Evolutionary conservation across 352 stramenopile genomes (phyloP), one percentile per base, ranked within the genome.

Genomic region (Globisporangium canariense): DNA sequence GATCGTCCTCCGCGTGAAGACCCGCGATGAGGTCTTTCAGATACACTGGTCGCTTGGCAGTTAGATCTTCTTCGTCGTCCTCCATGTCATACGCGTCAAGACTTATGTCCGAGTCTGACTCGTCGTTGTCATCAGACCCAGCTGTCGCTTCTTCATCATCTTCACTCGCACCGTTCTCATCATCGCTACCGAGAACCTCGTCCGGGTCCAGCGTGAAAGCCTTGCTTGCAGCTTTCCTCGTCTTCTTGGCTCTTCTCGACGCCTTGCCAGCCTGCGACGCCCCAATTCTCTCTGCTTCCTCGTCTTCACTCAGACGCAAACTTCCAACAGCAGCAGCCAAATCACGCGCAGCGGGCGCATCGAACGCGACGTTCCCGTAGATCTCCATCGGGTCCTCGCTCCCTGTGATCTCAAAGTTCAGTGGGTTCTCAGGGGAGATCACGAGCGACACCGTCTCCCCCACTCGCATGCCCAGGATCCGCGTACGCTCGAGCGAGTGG

Each of bases 21-120:
- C 67, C 71, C 20, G 72, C 40, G 45, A 91, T 65, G 52, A 93
- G 51, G 45, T 91, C 80, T 47, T 89, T 91, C 43, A 93, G 68
- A 70, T 93, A 93, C 38, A 90, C 22, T 1, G 80, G 84, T n/a
- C 76, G 75, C 36, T 70, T 76, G 2, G 82, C 64, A 49, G 58
- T 76, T 45, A 93, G 71, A 40, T 93, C 84, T 62, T 86, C 65
- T 64, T 93, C 81, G 47, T 90, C 69, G 49, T 93, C 84, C 3
- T 83, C 50, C 41, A 93, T 62, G 56, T 91, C 76, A 46, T 82
- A 93, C 8, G 84, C 74, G 36, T 82, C 76, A 38, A 93, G 62
- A 46, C 84, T 93, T 65, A 80, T 73, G 34, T 93, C 81, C 13
- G 84, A 93, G 47, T 89, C 81, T 5, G 81, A 81, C 11, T 49